Evolutionary conservation across 805 yeast genomes (phyloP).

Genomic region (Kuraishia hungarica): DNA sequence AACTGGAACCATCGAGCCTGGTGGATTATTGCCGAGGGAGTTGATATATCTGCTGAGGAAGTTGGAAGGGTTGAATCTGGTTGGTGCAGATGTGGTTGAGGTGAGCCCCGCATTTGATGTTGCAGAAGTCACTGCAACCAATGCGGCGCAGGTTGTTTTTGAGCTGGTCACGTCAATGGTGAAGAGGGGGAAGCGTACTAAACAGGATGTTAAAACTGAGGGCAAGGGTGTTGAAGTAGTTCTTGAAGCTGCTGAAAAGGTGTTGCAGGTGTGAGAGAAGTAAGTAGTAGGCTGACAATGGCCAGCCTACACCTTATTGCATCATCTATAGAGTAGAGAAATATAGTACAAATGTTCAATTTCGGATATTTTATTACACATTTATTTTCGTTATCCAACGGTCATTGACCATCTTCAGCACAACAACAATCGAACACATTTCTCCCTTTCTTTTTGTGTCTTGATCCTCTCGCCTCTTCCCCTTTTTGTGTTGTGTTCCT

Average conservation of each 20-base stretch:
- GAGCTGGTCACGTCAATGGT: conserved; percentile 74
- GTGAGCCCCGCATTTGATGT: conserved; percentile 58
- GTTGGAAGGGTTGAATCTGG: conserved; percentile 34
- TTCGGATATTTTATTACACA: too few relatives aligned
- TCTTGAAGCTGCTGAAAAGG: background rate
- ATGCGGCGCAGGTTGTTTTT: conserved; percentile 63
- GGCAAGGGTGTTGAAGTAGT: background rate
- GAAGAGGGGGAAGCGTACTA: conserved; percentile 28
- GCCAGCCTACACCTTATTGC: too few relatives aligned
- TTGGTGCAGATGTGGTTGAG: conserved; percentile 51
- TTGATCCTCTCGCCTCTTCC: too few relatives aligned
- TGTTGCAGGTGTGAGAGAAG: background rate
- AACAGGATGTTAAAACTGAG: background rate
- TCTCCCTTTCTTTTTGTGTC: too few relatives aligned
- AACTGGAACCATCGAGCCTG: conserved; percentile 53
- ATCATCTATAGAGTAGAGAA: too few relatives aligned
- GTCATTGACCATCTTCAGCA: too few relatives aligned
- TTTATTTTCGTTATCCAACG: too few relatives aligned
- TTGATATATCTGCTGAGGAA: conserved; percentile 37
- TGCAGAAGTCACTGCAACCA: conserved; percentile 58
- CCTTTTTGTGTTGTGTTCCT: too few relatives aligned
- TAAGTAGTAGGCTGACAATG: too few relatives aligned
- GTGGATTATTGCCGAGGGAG: conserved; percentile 51
- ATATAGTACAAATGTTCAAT: too few relatives aligned
- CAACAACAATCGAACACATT: background rate